phyloP scores from a whole-genome alignment of 139 green algal species.

The Coccomyxa sp. region DNA sequence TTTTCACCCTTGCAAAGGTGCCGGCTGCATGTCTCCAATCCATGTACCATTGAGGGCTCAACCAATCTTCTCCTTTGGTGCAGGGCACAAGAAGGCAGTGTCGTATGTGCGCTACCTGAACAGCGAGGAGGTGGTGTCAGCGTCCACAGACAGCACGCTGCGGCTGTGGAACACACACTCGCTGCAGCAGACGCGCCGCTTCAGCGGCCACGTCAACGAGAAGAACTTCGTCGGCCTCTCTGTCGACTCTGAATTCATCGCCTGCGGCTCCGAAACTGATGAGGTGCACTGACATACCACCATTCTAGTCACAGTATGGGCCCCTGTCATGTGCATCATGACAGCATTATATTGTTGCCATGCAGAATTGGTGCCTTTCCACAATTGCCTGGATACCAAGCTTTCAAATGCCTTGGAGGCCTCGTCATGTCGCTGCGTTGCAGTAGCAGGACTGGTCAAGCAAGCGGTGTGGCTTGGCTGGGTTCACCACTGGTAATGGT shows the following conservation, averaged over 20 bases:
- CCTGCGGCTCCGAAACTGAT: conserved; percentile 78
- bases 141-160: conserved; percentile 87
- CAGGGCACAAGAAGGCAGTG: conserved; percentile 70
- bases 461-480: too few relatives aligned
- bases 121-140: conserved; percentile 63
- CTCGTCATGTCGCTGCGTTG: neutral
- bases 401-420: neutral
- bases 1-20: too few relatives aligned
- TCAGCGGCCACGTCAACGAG: conserved; percentile 82
- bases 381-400: neutral
- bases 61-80: neutral
- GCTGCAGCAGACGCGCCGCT: conserved; percentile 36
- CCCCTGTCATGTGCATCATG: neutral
- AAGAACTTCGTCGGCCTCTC: conserved; percentile 94
- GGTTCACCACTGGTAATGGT: too few relatives aligned
- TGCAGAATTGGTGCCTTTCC: neutral
- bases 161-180: conserved; percentile 52
- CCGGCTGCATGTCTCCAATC: too few relatives aligned
- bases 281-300: conserved; percentile 21
- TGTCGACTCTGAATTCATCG: conserved; percentile 71
- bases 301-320: neutral
- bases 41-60: too few relatives aligned
- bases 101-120: conserved; percentile 86
- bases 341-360: neutral
- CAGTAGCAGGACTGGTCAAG: neutral